phyloP scores from a whole-genome alignment of 768 basidiomycete genomes.

The Trametes gibbosa region DNA sequence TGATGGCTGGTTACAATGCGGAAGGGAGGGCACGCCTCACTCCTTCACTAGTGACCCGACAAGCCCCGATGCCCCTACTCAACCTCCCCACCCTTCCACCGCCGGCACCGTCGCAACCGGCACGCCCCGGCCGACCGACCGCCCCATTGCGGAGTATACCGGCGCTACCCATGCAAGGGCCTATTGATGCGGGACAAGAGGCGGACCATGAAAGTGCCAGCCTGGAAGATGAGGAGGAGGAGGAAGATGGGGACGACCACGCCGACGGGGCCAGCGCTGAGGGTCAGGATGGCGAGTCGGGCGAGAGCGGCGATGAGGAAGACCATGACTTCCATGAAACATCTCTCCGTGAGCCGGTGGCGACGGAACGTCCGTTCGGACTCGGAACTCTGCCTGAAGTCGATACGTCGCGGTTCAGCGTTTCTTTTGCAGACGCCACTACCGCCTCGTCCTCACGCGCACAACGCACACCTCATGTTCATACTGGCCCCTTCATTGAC shows the following conservation, averaged over 20 bases:
- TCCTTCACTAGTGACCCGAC: slow-evolving; percentile 44
- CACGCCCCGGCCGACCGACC: slow-evolving; percentile 22
- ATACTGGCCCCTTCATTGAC: slow-evolving; percentile 17
- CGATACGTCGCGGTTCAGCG: slow-evolving; percentile 21
- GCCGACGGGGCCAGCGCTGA: slow-evolving; percentile 20
- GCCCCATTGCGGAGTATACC: slow-evolving; percentile 52
- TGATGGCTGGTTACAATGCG: slow-evolving; percentile 31
- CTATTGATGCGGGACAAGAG: slow-evolving; percentile 33
- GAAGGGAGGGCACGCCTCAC: slow-evolving; percentile 42
- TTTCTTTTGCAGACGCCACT: slow-evolving; percentile 21
- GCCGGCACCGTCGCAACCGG: slow-evolving; percentile 24
- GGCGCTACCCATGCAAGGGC: slow-evolving; percentile 44
- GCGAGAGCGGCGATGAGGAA: slow-evolving; percentile 35
- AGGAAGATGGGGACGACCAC: slow-evolving; percentile 27
- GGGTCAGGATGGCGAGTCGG: slow-evolving; percentile 34
- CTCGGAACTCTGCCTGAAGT: slow-evolving; percentile 18
- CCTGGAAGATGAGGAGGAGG: slow-evolving; percentile 34
- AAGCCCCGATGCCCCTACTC: slow-evolving; percentile 44
- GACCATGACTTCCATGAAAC: slow-evolving; percentile 32
- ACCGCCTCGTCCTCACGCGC: slow-evolving; percentile 2
- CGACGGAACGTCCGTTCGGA: slow-evolving; percentile 6
- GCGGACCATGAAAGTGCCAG: slow-evolving; percentile 29
- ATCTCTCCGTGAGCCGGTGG: slow-evolving; percentile 5
- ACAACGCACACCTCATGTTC: slow-evolving; percentile 17
- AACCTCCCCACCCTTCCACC: slow-evolving; percentile 49